Base-by-base conservation (phyloP, 192 early-diverging fungal genomes). In the Coemansia sp. region DNA sequence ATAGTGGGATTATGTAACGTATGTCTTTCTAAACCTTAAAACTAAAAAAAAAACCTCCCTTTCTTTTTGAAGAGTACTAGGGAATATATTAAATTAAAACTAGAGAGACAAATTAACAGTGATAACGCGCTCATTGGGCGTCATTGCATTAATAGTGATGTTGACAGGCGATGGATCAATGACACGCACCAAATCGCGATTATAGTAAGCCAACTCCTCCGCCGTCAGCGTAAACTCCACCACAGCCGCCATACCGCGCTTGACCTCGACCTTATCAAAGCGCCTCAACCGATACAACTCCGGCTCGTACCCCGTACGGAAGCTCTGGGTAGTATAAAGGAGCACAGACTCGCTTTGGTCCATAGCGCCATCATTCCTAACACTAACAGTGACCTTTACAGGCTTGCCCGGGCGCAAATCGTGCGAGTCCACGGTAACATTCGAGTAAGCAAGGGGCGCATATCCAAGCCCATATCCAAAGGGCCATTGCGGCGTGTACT, bases 391-490 rank as follows among this genome's bases (percentile, higher is more conserved):
- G 1, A 87, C 65, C 4, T 65, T 63, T 3, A 84, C 63, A 6
- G 76, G 75, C 1, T 44, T n/a, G 4, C 66, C 71, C 1, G 51
- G 68, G 1, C 60, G 35, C 16, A 81, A 27, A 27, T 68, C 51
- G 9, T 29, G 35, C 0, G 39, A 37, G 24, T 62, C 62, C 1
- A 63, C 59, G 27, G 65, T 68, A 34, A 90, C 45, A 33, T 80
- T 77, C 17, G 75, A 73, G 66, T 88, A 90, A 1, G 50, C 64
- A 39, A 88, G 66, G 11, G 59, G 57, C 0, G 84, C 74, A 66
- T 89, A 90, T 9, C 84, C 82, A 3, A 88, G 62, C 7, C 89
- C 88, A 27, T 77, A 76, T 19, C 87, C 80, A 50, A 90, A 90
- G 6, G 87, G 63, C 45, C 77, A 90, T n/a, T 80, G 67, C 3